These are phyloP conservation scores for Nicotiana otophora DNA, from an alignment of 257 asterid genomes.

Conservation along the genomic window DNA sequence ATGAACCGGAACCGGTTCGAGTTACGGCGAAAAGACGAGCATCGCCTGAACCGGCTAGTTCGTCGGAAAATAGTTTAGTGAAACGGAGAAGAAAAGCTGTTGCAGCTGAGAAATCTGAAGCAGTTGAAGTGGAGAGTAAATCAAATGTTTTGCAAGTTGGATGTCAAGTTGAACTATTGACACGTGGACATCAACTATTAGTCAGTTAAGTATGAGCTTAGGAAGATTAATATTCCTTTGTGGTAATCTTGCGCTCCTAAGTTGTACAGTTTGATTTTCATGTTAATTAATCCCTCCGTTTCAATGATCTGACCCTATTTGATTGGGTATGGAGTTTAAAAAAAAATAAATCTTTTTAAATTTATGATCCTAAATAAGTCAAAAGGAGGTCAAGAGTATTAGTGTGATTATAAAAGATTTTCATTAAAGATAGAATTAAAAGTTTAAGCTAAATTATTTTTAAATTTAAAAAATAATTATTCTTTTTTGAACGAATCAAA, in stretches of 20 bases:
- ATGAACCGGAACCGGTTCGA: conserved; percentile 19
- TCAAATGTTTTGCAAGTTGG: not conserved
- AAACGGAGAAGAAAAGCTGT: not conserved
- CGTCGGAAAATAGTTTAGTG: not conserved
- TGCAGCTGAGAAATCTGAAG: not conserved
- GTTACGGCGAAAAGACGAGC: conserved; percentile 4
- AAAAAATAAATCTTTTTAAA: too few relatives aligned
- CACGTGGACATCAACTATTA: not conserved
- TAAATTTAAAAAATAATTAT: too few relatives aligned
- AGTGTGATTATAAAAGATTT: too few relatives aligned
- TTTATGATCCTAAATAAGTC: too few relatives aligned
- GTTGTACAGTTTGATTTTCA: not conserved
- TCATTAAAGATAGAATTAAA: too few relatives aligned
- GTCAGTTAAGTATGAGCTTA: not conserved
- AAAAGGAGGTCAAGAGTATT: too few relatives aligned
- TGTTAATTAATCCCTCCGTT: not conserved
- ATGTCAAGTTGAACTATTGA: not conserved
- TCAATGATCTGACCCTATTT: too few relatives aligned
- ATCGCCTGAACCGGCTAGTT: not conserved
- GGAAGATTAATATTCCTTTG: not conserved
- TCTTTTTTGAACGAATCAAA: too few relatives aligned
- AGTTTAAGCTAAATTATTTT: too few relatives aligned
- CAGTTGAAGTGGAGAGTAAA: not conserved
- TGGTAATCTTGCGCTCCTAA: not conserved
- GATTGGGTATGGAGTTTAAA: too few relatives aligned